These are phyloP conservation scores for Lotus japonicus DNA, from an alignment of 306 rosid genomes.

Conservation along the genomic window DNA sequence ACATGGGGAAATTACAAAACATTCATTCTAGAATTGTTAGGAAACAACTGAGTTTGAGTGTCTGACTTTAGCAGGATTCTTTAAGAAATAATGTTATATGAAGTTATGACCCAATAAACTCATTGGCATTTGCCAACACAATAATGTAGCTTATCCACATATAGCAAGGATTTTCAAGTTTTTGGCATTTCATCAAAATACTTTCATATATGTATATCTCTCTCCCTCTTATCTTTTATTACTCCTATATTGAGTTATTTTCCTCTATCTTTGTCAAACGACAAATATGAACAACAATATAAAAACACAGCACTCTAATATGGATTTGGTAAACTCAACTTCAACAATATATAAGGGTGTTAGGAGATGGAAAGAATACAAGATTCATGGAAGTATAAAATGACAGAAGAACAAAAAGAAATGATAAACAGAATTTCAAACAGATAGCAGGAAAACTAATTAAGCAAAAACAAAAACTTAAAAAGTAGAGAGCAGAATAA, in stretches of 20 bases:
- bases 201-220: not conserved
- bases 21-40: conserved; percentile 32
- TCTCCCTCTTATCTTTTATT: not conserved
- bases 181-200: not conserved
- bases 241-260: too few relatives aligned
- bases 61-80: not conserved
- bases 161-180: not conserved
- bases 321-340: not conserved
- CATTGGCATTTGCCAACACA: not conserved
- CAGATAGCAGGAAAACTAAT: not conserved
- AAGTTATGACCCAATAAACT: conserved; percentile 11
- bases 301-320: not conserved
- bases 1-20: conserved; percentile 38
- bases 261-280: too few relatives aligned
- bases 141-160: not conserved
- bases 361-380: not conserved
- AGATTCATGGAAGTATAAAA: not conserved
- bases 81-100: not conserved
- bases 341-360: not conserved
- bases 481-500: not conserved
- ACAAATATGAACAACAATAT: not conserved
- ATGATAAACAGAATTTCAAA: not conserved
- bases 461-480: not conserved
- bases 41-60: conserved; percentile 11
- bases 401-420: not conserved